phyloP scores from a whole-genome alignment of 805 yeast species.

The Jamesozyma piceae region DNA sequence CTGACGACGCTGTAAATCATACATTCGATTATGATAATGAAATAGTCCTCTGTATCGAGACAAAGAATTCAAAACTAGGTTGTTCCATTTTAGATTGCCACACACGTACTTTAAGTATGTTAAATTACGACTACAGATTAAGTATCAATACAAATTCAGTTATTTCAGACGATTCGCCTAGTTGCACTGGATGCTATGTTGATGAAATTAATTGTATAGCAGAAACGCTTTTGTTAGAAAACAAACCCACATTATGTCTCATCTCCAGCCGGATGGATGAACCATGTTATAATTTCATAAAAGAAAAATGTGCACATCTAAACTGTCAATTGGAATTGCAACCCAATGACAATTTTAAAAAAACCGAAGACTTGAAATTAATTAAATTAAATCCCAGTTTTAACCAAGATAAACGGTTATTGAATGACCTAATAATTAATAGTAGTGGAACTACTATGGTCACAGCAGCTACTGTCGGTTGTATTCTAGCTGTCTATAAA shows the following conservation, averaged over 20 bases:
- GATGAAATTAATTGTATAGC: conserved; percentile 11
- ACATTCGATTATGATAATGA: conserved; percentile 7
- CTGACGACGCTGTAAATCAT: background rate
- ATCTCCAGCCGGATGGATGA: conserved; percentile 15
- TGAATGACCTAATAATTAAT: conserved; percentile 5
- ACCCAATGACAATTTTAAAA: conserved; percentile 7
- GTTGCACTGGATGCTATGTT: background rate
- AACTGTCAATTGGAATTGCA: conserved; percentile 10
- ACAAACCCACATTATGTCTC: conserved; percentile 13
- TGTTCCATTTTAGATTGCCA: conserved; percentile 10
- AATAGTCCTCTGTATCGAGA: conserved; percentile 11
- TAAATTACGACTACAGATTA: conserved; percentile 14
- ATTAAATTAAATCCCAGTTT: background rate
- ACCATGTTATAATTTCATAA: conserved; percentile 4
- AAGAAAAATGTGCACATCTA: conserved; percentile 5
- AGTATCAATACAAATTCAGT: background rate
- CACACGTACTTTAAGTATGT: conserved; percentile 5
- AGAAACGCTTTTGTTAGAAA: conserved; percentile 10
- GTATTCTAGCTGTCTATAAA: conserved; percentile 5
- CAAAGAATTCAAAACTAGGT: conserved; percentile 7
- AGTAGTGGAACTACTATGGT: conserved; percentile 1
- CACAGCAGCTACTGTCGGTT: conserved; percentile 9
- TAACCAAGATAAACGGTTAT: background rate
- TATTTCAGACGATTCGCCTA: background rate
- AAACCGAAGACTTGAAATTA: background rate